Percentiles rank a stretch among this genome's conserved stretches.
These are phyloP conservation scores for Paecilomyces dactylethromorphus DNA, from an alignment of 2,329 filamentous ascomycete genomes.

Conservation along the genomic window DNA sequence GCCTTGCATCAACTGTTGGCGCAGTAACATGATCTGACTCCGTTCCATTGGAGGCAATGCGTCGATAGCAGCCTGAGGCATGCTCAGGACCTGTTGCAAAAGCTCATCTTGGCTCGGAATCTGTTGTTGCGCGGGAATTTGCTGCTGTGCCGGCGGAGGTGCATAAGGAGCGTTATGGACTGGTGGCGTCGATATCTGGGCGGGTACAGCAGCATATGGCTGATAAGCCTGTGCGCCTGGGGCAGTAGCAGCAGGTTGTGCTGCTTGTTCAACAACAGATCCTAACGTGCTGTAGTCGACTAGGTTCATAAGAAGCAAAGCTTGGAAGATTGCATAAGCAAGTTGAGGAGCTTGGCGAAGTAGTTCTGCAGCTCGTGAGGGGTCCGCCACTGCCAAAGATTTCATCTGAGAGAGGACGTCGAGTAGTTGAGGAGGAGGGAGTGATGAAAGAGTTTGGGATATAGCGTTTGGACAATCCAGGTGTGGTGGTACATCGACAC, in stretches of 20 bases:
- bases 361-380: constrained; percentile 75
- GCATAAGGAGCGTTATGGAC: constrained; percentile 35
- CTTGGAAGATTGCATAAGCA: constrained; percentile 90
- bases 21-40: constrained; percentile 70
- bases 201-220: constrained; percentile 30
- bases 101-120: constrained; percentile 62
- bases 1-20: constrained; percentile 53
- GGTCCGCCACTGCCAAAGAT: constrained; percentile 72
- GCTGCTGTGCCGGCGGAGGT: constrained; percentile 40
- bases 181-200: constrained; percentile 49
- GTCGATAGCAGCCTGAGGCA: constrained; percentile 75
- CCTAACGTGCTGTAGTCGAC: constrained; percentile 79
- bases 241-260: constrained; percentile 34
- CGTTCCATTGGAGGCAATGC: constrained; percentile 68
- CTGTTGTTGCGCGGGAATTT: constrained; percentile 33
- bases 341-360: constrained; percentile 86
- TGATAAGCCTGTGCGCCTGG: constrained; percentile 27
- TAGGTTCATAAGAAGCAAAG: constrained; percentile 83
- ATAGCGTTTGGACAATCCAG: constrained; percentile 85
- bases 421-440: constrained; percentile 82
- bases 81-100: constrained; percentile 71
- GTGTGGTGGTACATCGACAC: constrained; percentile 75
- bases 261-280: constrained; percentile 65
- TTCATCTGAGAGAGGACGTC: constrained; percentile 96
- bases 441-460: constrained; percentile 77